Base-by-base conservation (phyloP, 768 basidiomycete species). In the Pholiota microspora region DNA sequence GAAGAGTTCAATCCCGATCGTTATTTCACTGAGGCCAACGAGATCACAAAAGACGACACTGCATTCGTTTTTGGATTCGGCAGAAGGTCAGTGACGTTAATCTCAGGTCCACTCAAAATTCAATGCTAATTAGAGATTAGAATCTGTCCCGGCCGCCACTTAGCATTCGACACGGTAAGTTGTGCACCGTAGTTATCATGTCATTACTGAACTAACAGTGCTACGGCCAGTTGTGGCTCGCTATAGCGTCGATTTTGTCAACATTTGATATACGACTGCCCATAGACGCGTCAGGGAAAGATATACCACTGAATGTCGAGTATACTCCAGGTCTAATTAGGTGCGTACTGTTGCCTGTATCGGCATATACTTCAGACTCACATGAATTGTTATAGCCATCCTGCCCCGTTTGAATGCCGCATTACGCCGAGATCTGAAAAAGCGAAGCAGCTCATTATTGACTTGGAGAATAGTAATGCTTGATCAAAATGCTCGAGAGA, bases 1-100 rank as follows among this genome's bases (percentile, higher is more conserved):
- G 51, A 63, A 2, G 45, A 47, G n/a, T 69, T 70, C 58, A 59
- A 59, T 2, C 69, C 69, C 9, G 64, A 67, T 31, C 59, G 68
- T 4, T 68, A 65, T 51, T 36, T 66, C 10, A 36, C 53, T 25
- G 24, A 34, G 7, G 36, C 55, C 12, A 60, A 57, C 4, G 44
- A 49, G 9, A 28, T 60, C 8, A 61, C 59, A 36, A 47, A 54
- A 10, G 62, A 64, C 45, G 44, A 53, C 9, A 36, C n/a, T 2
- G 31, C 49, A 12, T 44, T 52, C 4, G 45, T 51, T 12, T 65
- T 62, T 56, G 64, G 64, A 10, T 65, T 61, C 50, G 64, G 64
- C 9, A 55, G 64, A 49, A 50, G 63, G 61, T 63, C n/a, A 8
- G 58, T 47, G n/a, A 13, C 13, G 9, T n/a, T 16, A n/a, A n/a